Conservation (phyloP, 306 rosid species). For the apple (Malus domestica) region DNA sequence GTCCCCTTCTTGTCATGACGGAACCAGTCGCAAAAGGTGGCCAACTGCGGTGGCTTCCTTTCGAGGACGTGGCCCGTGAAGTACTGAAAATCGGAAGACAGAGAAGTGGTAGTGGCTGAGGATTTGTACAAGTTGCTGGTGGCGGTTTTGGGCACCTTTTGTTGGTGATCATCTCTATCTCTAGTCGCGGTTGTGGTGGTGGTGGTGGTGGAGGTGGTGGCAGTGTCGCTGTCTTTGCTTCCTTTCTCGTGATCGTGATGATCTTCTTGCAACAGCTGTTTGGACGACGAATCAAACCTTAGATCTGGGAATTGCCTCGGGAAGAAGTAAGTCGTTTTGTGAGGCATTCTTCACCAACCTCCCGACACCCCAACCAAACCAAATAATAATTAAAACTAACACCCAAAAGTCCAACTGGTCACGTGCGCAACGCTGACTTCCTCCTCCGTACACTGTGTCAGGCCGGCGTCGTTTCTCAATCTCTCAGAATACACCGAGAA, state of each 20-base stretch:
- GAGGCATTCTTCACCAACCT: slow-evolving; percentile 77
- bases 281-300: slow-evolving; percentile 44
- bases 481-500: neutral
- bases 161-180: neutral
- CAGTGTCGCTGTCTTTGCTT: slow-evolving; percentile 37
- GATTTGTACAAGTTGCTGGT: neutral
- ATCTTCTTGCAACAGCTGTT: slow-evolving; percentile 31
- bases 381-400: neutral
- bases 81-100: neutral
- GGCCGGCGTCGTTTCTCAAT: neutral
- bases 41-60: slow-evolving; percentile 30
- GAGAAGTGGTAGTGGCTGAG: neutral
- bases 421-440: slow-evolving; percentile 13
- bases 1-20: slow-evolving; percentile 30
- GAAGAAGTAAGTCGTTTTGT: slow-evolving; percentile 88
- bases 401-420: slow-evolving; percentile 10
- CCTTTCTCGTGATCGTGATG: slow-evolving; percentile 31
- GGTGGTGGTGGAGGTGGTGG: neutral
- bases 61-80: neutral
- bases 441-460: neutral
- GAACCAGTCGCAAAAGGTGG: slow-evolving; percentile 60
- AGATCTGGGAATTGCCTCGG: slow-evolving; percentile 85
- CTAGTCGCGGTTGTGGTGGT: neutral
- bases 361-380: neutral
- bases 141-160: neutral